Evolutionary conservation across 805 yeast genomes (phyloP).

Genomic region (Yarrowia sp.): DNA sequence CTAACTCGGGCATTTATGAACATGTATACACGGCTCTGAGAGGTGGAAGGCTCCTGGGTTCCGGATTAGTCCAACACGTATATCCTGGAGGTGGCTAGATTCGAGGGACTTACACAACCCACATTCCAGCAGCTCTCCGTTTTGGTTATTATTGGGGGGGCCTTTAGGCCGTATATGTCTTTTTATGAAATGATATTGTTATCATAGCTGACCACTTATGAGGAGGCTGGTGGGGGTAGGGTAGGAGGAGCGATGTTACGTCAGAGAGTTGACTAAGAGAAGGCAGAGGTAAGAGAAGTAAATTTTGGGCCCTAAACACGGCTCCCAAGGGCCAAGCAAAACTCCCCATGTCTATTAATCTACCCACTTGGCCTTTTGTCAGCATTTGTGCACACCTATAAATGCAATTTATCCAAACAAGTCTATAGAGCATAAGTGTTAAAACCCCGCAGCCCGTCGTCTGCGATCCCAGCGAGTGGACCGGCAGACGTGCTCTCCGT

Average conservation of each 20-base stretch:
- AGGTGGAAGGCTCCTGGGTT: not conserved
- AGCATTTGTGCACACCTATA: not conserved
- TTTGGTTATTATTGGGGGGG: slow-evolving; percentile 10
- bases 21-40: not conserved
- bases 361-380: no score
- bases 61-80: not conserved
- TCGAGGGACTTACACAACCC: no score
- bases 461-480: not conserved
- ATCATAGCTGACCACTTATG: not conserved
- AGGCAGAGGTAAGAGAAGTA: no score
- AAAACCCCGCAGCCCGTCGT: slow-evolving; percentile 12
- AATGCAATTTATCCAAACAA: slow-evolving; percentile 29
- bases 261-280: no score
- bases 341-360: no score
- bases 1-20: not conserved
- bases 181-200: slow-evolving; percentile 15
- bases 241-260: no score
- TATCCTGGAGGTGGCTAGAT: no score
- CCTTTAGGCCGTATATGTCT: slow-evolving; percentile 18
- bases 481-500: not conserved
- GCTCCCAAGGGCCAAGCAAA: no score
- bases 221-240: slow-evolving; percentile 18
- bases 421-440: slow-evolving; percentile 11
- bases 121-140: slow-evolving; percentile 10
- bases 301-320: no score